Evolutionary conservation across 2,329 filamentous ascomycete genomes (phyloP).

Genomic region (Aspergillus amoenus): DNA sequence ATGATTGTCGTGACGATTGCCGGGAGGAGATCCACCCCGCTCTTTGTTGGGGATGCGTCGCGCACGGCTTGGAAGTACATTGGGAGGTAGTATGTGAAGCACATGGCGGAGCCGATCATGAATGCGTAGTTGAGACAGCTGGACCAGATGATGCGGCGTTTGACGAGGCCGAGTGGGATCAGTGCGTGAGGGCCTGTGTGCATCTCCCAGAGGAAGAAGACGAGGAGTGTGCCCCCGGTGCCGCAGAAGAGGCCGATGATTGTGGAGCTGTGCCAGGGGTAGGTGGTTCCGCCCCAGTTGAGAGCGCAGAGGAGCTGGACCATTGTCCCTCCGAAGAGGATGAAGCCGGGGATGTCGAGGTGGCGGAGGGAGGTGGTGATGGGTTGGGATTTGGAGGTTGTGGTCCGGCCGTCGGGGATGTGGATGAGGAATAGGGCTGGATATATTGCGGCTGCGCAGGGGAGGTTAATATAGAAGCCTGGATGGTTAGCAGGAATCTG

Average conservation of each 20-base stretch:
- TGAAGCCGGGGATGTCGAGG: too few relatives aligned
- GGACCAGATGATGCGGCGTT: slow-evolving; percentile 15
- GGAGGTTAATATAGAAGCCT: too few relatives aligned
- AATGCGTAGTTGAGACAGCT: slow-evolving; percentile 29
- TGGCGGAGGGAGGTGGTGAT: too few relatives aligned
- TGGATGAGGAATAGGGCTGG: too few relatives aligned
- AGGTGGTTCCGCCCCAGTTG: slow-evolving; percentile 56
- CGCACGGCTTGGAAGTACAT: slow-evolving; percentile 51
- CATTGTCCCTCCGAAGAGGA: too few relatives aligned
- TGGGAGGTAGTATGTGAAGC: slow-evolving; percentile 46
- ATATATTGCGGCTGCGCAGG: too few relatives aligned
- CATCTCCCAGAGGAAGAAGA: slow-evolving; percentile 15
- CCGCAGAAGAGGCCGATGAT: slow-evolving; percentile 42
- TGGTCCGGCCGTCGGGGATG: too few relatives aligned
- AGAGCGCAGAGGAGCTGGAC: slow-evolving; percentile 25
- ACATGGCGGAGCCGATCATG: slow-evolving; percentile 34
- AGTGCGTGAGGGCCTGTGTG: slow-evolving; percentile 12
- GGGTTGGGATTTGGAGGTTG: too few relatives aligned
- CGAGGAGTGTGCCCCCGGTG: slow-evolving; percentile 7
- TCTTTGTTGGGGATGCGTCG: slow-evolving; percentile 24
- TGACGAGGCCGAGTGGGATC: slow-evolving; percentile 8
- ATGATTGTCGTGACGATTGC: slow-evolving; percentile 32
- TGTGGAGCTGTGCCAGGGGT: slow-evolving; percentile 49
- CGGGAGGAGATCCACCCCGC: slow-evolving; percentile 27
- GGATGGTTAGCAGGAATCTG: too few relatives aligned